Conservation (phyloP, 1,139 yeast genomes). For the Kurtzmaniella quercitrusa region DNA sequence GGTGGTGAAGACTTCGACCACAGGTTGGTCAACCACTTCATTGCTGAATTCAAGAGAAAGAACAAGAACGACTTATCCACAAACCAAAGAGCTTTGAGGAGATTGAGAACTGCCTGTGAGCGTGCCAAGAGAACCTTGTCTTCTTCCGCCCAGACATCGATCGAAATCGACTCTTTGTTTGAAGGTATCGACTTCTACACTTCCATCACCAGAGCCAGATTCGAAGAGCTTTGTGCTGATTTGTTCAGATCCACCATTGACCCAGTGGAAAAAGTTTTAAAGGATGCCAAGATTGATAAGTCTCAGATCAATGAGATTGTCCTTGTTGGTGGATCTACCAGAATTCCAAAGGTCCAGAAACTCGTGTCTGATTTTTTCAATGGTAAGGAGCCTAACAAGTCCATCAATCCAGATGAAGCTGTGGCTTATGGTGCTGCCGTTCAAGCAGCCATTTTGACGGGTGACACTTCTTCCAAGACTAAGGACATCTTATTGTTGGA, state of each 20-base stretch:
- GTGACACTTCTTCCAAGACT: slow-evolving; percentile 72
- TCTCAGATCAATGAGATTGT: slow-evolving; percentile 37
- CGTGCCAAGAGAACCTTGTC: slow-evolving; percentile 41
- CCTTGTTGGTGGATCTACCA: slow-evolving; percentile 42
- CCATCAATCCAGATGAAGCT: slow-evolving; percentile 44
- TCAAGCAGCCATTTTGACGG: slow-evolving; percentile 58
- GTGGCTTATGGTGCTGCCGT: slow-evolving; percentile 46
- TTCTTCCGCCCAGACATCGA: slow-evolving; percentile 37
- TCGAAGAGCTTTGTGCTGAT: slow-evolving; percentile 42
- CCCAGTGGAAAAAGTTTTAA: slow-evolving; percentile 41
- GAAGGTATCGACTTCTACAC: slow-evolving; percentile 42
- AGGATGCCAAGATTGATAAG: slow-evolving; percentile 39
- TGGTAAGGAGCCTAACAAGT: slow-evolving; percentile 43
- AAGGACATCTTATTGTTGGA: slow-evolving; percentile 86
- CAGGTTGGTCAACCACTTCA: slow-evolving; percentile 33
- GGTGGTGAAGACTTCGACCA: slow-evolving; percentile 77
- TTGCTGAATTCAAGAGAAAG: slow-evolving; percentile 36
- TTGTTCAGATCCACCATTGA: slow-evolving; percentile 41
- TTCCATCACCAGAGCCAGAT: slow-evolving; percentile 42
- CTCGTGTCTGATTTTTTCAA: slow-evolving; percentile 42
- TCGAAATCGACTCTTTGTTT: slow-evolving; percentile 36
- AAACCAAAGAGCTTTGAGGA: slow-evolving; percentile 38
- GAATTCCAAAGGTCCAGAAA: slow-evolving; percentile 43
- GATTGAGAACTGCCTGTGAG: slow-evolving; percentile 43
- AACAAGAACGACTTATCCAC: slow-evolving; percentile 32